Base-by-base conservation (phyloP, 2,329 filamentous ascomycete genomes). In the Tolypocladium cylindrosporum region DNA sequence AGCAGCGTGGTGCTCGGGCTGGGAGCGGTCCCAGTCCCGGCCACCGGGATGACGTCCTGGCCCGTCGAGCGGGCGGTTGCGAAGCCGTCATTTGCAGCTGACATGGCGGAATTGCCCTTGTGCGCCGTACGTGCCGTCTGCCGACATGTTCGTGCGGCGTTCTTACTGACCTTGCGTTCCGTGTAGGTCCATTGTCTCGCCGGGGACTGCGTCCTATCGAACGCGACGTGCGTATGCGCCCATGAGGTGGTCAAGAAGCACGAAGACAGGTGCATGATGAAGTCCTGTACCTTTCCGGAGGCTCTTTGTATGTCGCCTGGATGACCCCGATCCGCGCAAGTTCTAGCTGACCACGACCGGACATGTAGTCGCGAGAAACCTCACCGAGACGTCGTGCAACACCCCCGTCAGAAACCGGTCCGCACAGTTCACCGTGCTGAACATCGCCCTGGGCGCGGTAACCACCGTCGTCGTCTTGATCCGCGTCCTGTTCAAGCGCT, bases 401-500 rank as follows among this genome's bases (percentile, higher is more conserved):
- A 55, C 54, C 3, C 27, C 54, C 16, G 19, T 48, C n/a, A 31
- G 54, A n/a, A 31, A 55, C 54, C 19, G n/a, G 10, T 34, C 39
- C 5, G 7, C 3, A 10, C 19, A 11, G n/a, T 39, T 48, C 41
- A 55, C 27, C 31, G 34, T 48, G 27, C 11, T 61, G 40, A 61
- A 59, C 19, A n/a, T 65, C 41, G 42, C 59, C 41, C 58, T 65
- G 56, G 62, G 58, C 11, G 55, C 58, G 34, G 53, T 66, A 6
- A 61, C 65, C 8, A 55, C 55, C 27, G 39, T 65, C 10, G 56
- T 61, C 19, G 59, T 65, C 31, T n/a, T 57, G 19, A 59, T 59
- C 4, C 60, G 65, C 24, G 54, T 67, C 4, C 40, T 56, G 4
- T 67, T 60, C 39, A 65, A 64, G 48, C 73, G 19, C 61, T 65